phyloP scores from a whole-genome alignment of 306 rosid genomes.

The Purshia tridentata region DNA sequence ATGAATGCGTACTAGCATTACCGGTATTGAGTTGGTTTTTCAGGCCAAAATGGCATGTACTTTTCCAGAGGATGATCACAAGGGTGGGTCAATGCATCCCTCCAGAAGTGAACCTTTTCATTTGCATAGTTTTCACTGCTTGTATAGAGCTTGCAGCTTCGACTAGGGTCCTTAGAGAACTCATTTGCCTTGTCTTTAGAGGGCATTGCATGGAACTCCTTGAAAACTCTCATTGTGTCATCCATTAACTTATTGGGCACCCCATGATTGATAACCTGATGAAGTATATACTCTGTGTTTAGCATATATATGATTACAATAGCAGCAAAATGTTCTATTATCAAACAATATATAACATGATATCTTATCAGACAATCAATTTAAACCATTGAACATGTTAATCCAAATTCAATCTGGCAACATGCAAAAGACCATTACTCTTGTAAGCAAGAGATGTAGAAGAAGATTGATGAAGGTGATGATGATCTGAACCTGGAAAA shows the following conservation, averaged over 20 bases:
- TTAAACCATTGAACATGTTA: no score
- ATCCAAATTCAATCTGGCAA: no score
- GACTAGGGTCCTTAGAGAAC: slow-evolving; percentile 50
- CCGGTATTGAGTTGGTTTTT: slow-evolving; percentile 58
- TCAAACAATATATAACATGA: no score
- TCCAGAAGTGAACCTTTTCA: slow-evolving; percentile 55
- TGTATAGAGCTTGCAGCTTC: slow-evolving; percentile 57
- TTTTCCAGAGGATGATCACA: slow-evolving; percentile 51
- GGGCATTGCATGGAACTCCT: slow-evolving; percentile 68
- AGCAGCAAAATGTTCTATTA: no score
- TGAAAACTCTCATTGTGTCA: slow-evolving; percentile 36
- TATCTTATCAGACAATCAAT: no score
- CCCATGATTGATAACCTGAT: slow-evolving; percentile 72
- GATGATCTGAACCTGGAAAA: slow-evolving; percentile 53
- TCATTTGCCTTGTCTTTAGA: slow-evolving; percentile 54
- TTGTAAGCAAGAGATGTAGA: no score
- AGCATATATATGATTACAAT: neutral
- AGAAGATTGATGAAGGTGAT: neutral
- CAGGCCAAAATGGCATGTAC: slow-evolving; percentile 58
- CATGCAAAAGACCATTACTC: no score
- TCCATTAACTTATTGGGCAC: slow-evolving; percentile 45
- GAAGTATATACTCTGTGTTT: no score
- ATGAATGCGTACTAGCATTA: neutral
- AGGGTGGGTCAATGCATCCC: slow-evolving; percentile 59
- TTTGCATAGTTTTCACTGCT: slow-evolving; percentile 52